These are phyloP conservation scores for Fusarium longipes DNA, from an alignment of 2,329 filamentous ascomycete species.

Conservation along the genomic window DNA sequence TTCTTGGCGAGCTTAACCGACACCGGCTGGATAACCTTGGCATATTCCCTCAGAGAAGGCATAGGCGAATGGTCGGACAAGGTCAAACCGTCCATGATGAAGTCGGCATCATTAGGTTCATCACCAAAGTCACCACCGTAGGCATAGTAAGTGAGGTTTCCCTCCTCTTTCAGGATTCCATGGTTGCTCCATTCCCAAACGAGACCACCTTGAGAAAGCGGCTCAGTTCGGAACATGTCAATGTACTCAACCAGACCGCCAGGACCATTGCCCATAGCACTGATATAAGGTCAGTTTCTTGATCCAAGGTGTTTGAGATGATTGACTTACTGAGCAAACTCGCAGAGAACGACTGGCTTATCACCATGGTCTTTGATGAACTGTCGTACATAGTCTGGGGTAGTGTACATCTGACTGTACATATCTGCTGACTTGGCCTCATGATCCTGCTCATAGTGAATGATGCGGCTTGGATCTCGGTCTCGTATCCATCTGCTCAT, in stretches of 20 bases:
- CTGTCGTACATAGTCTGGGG: conserved; percentile 52
- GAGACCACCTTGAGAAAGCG: conserved; percentile 68
- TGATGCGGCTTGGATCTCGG: conserved; percentile 64
- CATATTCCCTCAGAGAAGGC: conserved; percentile 23
- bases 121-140: conserved; percentile 73
- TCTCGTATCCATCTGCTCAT: conserved; percentile 74
- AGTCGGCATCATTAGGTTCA: conserved; percentile 68
- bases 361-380: conserved; percentile 5
- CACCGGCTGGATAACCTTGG: conserved; percentile 27
- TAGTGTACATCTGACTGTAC: conserved; percentile 73
- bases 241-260: conserved; percentile 75
- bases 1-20: background rate
- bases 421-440: conserved; percentile 70
- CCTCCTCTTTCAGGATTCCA: conserved; percentile 17
- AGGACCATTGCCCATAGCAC: conserved; percentile 78
- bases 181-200: conserved; percentile 75
- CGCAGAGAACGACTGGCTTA: conserved; percentile 69
- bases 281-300: background rate
- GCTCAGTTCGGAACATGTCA: conserved; percentile 68
- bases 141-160: conserved; percentile 43
- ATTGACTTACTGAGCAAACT: conserved; percentile 57
- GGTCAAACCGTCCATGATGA: conserved; percentile 66
- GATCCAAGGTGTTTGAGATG: fast-evolving
- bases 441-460: conserved; percentile 75
- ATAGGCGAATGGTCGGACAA: conserved; percentile 25